Percentiles rank a stretch among this genome's conserved stretches.
Conservation (phyloP, 352 stramenopile genomes). For the Blastocystis sp. region DNA sequence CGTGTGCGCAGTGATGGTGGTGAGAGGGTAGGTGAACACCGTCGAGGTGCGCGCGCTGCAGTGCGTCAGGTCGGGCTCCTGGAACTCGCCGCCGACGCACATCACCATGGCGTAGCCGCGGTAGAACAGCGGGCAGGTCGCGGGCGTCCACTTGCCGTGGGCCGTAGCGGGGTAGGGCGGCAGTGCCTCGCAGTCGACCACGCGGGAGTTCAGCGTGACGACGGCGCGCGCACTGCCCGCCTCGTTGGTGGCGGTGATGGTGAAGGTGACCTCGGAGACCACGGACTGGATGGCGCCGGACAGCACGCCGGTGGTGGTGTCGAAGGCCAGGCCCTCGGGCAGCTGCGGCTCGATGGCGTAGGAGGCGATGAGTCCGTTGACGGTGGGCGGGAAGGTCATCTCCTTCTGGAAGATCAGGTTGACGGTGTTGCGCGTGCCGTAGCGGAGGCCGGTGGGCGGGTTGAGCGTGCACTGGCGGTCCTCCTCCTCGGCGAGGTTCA, state of each 20-base stretch:
- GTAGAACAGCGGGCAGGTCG: constrained; percentile 1
- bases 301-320: background rate
- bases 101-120: constrained; percentile 5
- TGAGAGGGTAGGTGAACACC: constrained; percentile 31
- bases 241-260: background rate
- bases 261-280: background rate
- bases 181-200: constrained; percentile 31
- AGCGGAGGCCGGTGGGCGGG: background rate
- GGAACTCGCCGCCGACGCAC: constrained; percentile 19
- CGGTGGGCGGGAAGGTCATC: background rate
- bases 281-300: background rate
- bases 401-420: constrained; percentile 17
- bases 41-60: background rate
- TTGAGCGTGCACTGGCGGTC: constrained; percentile 7
- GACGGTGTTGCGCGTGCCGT: constrained; percentile 8
- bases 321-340: constrained; percentile 1
- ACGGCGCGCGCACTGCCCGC: background rate
- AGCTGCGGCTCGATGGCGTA: background rate
- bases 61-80: background rate
- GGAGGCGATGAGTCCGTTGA: background rate
- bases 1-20: background rate
- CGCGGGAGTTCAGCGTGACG: background rate
- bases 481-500: background rate
- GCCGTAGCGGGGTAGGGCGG: background rate
- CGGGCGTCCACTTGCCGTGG: background rate